Evolutionary conservation across 2,329 filamentous ascomycete species (phyloP).

Genomic region (Orbilia brochopaga): DNA sequence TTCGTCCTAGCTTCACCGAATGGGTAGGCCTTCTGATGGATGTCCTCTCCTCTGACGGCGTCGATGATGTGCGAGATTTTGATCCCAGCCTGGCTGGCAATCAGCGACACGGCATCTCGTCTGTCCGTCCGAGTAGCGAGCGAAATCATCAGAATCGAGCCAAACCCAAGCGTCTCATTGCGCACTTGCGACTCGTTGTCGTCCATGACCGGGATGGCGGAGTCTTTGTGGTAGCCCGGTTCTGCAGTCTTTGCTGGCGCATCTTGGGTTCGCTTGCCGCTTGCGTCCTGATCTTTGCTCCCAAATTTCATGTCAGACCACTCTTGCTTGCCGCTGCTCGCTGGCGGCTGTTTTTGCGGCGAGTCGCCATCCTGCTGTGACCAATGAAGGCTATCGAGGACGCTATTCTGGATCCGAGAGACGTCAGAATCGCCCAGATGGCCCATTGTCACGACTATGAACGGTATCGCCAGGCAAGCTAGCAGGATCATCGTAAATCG

Average conservation of each 20-base stretch:
- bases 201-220: slow-evolving; percentile 25
- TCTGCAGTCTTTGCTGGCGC: not conserved
- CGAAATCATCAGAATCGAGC: slow-evolving; percentile 43
- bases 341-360: slow-evolving; percentile 12
- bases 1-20: slow-evolving; percentile 36
- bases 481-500: slow-evolving; percentile 30
- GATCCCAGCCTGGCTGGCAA: slow-evolving; percentile 31
- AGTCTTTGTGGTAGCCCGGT: not conserved
- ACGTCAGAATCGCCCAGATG: slow-evolving; percentile 13
- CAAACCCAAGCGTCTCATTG: slow-evolving; percentile 48
- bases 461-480: slow-evolving; percentile 31
- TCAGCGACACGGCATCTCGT: slow-evolving; percentile 43
- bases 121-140: slow-evolving; percentile 43
- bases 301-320: slow-evolving; percentile 44
- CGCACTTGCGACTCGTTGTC: slow-evolving; percentile 22
- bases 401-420: not conserved
- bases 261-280: slow-evolving; percentile 13
- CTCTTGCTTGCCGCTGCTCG: slow-evolving; percentile 26
- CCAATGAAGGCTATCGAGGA: not conserved
- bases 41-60: slow-evolving; percentile 45
- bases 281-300: slow-evolving; percentile 9
- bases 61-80: slow-evolving; percentile 37
- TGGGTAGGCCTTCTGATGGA: slow-evolving; percentile 44
- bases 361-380: not conserved
- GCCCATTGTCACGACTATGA: slow-evolving; percentile 34